Percentiles rank a stretch among this genome's conserved stretches.
Evolutionary conservation across 768 basidiomycete species (phyloP).

Genomic region (Clavaria fumosa): DNA sequence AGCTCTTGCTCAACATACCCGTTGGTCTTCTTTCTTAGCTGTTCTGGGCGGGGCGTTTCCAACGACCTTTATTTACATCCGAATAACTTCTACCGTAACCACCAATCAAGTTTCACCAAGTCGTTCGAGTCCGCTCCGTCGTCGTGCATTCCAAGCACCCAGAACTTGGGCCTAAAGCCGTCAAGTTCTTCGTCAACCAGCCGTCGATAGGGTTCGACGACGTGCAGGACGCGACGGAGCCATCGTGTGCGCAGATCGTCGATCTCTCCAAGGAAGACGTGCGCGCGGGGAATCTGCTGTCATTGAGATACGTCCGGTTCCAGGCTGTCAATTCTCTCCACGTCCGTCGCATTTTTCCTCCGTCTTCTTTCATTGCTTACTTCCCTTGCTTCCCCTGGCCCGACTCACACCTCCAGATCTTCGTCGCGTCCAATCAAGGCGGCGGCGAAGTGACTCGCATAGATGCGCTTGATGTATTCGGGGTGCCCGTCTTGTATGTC

Average conservation of each 20-base stretch:
- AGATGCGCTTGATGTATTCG: slow-evolving; percentile 51
- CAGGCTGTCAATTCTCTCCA: slow-evolving; percentile 52
- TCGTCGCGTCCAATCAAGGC: slow-evolving; percentile 53
- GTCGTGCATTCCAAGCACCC: slow-evolving; percentile 27
- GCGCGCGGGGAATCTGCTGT: slow-evolving; percentile 30
- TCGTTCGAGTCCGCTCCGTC: slow-evolving; percentile 47
- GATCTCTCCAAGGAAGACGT: slow-evolving; percentile 34
- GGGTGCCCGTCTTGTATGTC: slow-evolving; percentile 41
- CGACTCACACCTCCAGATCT: too few relatives aligned
- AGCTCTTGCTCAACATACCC: slow-evolving; percentile 51
- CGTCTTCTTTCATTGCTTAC: neutral
- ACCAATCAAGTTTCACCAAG: slow-evolving; percentile 46
- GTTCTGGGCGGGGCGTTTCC: too few relatives aligned
- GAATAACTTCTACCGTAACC: slow-evolving; percentile 1
- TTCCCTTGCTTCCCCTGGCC: too few relatives aligned
- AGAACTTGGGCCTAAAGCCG: slow-evolving; percentile 36
- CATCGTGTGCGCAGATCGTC: slow-evolving; percentile 40
- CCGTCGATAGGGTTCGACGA: slow-evolving; percentile 50
- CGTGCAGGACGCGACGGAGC: slow-evolving; percentile 36
- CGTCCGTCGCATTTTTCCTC: slow-evolving; percentile 24
- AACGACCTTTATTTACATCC: neutral
- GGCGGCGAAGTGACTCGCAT: slow-evolving; percentile 49
- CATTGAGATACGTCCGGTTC: slow-evolving; percentile 52
- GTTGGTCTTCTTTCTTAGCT: slow-evolving; percentile 25
- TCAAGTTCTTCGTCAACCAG: slow-evolving; percentile 51